Evolutionary conservation across 768 basidiomycete genomes (phyloP).

Genomic region (Kondoa subrosea): DNA sequence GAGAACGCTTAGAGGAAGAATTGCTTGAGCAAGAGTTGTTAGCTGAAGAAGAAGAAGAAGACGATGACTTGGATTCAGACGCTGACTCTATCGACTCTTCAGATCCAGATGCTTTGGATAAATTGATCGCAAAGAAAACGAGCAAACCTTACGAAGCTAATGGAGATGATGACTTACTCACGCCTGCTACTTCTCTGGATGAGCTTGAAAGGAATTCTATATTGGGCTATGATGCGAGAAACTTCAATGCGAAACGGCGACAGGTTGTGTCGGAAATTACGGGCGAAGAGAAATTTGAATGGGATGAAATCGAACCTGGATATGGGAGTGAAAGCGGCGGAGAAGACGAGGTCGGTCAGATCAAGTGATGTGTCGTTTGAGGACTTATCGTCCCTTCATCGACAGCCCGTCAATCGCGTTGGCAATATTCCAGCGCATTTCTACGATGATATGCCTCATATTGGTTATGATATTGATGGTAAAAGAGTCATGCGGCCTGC

Average conservation of each 20-base stretch:
- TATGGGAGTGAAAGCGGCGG: constrained; percentile 15
- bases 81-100: constrained; percentile 32
- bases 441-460: constrained; percentile 98
- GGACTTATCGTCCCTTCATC: not conserved
- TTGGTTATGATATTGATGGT: constrained; percentile 90
- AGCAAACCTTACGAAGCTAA: constrained; percentile 26
- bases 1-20: constrained; percentile 32
- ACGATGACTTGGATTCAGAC: constrained; percentile 30
- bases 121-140: constrained; percentile 25
- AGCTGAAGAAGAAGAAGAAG: constrained; percentile 21
- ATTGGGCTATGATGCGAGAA: constrained; percentile 17
- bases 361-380: not conserved
- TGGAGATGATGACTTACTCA: constrained; percentile 14
- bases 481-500: constrained; percentile 86
- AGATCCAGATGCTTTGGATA: constrained; percentile 33
- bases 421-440: constrained; percentile 93
- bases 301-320: constrained; percentile 23
- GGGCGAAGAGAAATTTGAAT: constrained; percentile 34
- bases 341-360: constrained; percentile 7
- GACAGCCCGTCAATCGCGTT: constrained; percentile 52
- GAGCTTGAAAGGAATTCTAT: constrained; percentile 11
- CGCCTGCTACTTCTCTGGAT: constrained; percentile 9
- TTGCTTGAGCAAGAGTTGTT: constrained; percentile 32
- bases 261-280: constrained; percentile 62
- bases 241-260: constrained; percentile 46